Evolutionary conservation across 495 filamentous ascomycete species (phyloP).

Genomic region (Staphylotrichum longicolle): DNA sequence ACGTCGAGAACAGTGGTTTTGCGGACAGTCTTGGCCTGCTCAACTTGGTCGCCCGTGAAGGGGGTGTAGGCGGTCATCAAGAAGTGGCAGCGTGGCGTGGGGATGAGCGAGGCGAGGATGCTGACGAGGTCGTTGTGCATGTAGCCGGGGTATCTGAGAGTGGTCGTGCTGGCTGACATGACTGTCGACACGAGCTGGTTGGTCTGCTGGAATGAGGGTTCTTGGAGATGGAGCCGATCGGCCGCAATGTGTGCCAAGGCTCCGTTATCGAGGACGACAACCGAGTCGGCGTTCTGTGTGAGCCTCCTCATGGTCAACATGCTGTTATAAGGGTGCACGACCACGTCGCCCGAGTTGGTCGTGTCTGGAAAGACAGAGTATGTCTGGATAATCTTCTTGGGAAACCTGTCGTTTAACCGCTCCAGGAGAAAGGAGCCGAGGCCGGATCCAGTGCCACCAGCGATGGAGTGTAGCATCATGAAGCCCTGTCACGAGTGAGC

Average conservation of each 20-base stretch:
- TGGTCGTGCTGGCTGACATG: constrained; percentile 97
- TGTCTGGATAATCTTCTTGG: constrained; percentile 98
- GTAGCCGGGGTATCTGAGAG: constrained; percentile 93
- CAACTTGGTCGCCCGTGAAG: constrained; percentile 92
- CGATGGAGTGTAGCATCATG: constrained; percentile 97
- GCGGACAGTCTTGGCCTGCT: constrained; percentile 92
- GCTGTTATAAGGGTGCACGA: constrained; percentile 98
- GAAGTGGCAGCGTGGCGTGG: constrained; percentile 95
- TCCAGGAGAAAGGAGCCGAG: constrained; percentile 94
- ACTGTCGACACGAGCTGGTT: constrained; percentile 97
- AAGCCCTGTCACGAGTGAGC: constrained; percentile 63
- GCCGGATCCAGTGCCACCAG: constrained; percentile 92
- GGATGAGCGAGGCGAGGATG: constrained; percentile 93
- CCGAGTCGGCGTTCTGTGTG: constrained; percentile 94
- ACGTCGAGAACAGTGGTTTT: constrained; percentile 98
- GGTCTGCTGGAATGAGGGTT: constrained; percentile 93
- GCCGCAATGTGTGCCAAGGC: constrained; percentile 91
- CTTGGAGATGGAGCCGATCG: constrained; percentile 87
- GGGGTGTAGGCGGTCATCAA: constrained; percentile 97
- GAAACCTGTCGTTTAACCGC: constrained; percentile 93
- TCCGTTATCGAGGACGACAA: constrained; percentile 96
- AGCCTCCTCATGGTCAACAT: constrained; percentile 85
- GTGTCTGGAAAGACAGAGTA: constrained; percentile 98
- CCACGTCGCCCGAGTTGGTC: constrained; percentile 77
- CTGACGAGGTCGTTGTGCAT: constrained; percentile 99